phyloP scores from a whole-genome alignment of 2,329 filamentous ascomycete genomes.

The Aspergillus hortae region DNA sequence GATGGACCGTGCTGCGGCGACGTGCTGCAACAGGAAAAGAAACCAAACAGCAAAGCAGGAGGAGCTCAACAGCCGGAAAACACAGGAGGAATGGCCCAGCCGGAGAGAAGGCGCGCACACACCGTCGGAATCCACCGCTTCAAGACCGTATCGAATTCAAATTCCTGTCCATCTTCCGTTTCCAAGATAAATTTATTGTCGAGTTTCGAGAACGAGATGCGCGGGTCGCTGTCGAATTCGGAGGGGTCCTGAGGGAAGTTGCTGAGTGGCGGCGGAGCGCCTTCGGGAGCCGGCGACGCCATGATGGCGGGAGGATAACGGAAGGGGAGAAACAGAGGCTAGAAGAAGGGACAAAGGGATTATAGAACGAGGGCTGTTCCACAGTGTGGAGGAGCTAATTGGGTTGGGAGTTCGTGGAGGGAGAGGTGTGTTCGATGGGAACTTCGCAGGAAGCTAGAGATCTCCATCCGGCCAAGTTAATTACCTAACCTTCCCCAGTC shows the following conservation, averaged over 20 bases:
- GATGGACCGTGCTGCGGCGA: background rate
- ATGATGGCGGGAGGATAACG: constrained; percentile 12
- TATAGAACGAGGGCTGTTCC: background rate
- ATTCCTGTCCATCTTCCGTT: constrained; percentile 78
- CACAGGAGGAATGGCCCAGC: constrained; percentile 13
- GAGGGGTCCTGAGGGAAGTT: constrained; percentile 39
- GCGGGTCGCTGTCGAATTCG: constrained; percentile 72
- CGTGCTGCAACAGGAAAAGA: background rate
- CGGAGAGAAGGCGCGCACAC: constrained; percentile 29
- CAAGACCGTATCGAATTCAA: constrained; percentile 69
- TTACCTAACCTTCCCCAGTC: background rate
- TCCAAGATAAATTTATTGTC: constrained; percentile 81
- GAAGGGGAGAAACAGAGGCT: background rate
- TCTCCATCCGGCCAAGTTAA: too few relatives aligned
- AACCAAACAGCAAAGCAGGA: constrained; percentile 4
- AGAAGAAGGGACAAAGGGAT: background rate
- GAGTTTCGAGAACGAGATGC: constrained; percentile 81
- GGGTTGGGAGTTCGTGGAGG: background rate
- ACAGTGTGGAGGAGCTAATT: background rate
- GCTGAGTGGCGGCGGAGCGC: background rate
- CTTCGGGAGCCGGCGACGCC: constrained; percentile 20
- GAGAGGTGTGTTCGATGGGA: background rate
- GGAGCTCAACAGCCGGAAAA: constrained; percentile 13
- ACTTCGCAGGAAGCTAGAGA: background rate
- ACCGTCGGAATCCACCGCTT: constrained; percentile 72